phyloP scores from a whole-genome alignment of 805 yeast genomes.

The Zygoascus tannicola region DNA sequence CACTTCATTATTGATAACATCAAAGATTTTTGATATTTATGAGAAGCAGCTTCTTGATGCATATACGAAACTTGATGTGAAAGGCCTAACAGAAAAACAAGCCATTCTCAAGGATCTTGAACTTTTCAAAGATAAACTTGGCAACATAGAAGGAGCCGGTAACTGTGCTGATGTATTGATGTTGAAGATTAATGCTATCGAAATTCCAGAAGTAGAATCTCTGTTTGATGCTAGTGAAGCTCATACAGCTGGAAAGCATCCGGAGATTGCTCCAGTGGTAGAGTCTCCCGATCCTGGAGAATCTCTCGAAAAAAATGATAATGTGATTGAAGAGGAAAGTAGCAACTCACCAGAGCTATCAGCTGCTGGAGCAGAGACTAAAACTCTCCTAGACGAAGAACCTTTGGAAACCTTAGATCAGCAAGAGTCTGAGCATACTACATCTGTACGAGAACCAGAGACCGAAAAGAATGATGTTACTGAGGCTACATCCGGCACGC shows the following conservation, averaged over 20 bases:
- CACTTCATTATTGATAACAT: slow-evolving; percentile 31
- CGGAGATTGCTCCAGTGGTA: not conserved
- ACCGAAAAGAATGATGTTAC: not conserved
- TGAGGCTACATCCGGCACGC: not conserved
- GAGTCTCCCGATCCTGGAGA: no score
- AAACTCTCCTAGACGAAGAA: no score
- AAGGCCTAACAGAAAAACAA: slow-evolving; percentile 27
- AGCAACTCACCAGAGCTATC: no score
- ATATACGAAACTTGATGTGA: slow-evolving; percentile 35
- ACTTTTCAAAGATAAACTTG: slow-evolving; percentile 52
- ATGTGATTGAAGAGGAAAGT: no score
- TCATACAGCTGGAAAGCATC: not conserved
- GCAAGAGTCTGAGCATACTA: no score
- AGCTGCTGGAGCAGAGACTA: no score
- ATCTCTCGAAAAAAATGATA: no score
- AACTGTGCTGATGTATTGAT: slow-evolving; percentile 14
- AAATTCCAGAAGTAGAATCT: slow-evolving; percentile 10
- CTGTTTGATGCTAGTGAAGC: slow-evolving; percentile 2
- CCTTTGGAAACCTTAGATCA: no score
- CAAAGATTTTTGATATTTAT: slow-evolving; percentile 40
- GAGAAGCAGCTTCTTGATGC: slow-evolving; percentile 46
- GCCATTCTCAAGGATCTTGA: slow-evolving; percentile 51
- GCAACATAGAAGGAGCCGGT: slow-evolving; percentile 35
- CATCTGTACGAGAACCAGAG: no score
- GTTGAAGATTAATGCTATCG: slow-evolving; percentile 16